Percentiles rank a stretch among this genome's conserved stretches.
Evolutionary conservation across 164 flowering plant genomes (phyloP).

Genomic region (Umbellularia californica): DNA sequence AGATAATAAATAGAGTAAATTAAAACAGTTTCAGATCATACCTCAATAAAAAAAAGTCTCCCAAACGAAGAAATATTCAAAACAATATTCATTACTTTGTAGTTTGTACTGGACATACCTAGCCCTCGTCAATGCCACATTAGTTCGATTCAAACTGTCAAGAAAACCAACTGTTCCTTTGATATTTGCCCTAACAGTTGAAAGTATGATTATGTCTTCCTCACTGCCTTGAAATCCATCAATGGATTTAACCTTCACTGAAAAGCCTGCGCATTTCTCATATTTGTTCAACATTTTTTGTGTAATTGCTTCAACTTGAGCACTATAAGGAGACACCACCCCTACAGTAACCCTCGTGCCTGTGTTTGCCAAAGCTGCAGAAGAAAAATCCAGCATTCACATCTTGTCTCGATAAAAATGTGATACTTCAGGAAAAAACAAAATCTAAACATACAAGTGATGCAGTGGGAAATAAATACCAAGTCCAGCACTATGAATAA

Average conservation of each 20-base stretch:
- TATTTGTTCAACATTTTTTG: slow-evolving; percentile 30
- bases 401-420: background rate
- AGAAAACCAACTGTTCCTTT: no score
- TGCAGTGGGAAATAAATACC: background rate
- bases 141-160: no score
- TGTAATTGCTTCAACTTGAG: slow-evolving; percentile 50
- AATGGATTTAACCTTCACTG: slow-evolving; percentile 37
- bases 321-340: slow-evolving; percentile 59
- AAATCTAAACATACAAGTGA: background rate
- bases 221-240: slow-evolving; percentile 72
- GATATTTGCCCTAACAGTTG: slow-evolving; percentile 45
- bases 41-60: no score
- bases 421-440: background rate
- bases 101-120: no score
- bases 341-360: slow-evolving; percentile 47
- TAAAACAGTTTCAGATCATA: no score
- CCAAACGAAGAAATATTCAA: no score
- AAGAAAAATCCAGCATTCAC: background rate
- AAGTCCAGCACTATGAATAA: no score
- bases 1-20: no score
- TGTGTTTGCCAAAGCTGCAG: background rate
- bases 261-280: slow-evolving; percentile 25
- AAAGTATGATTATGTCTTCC: slow-evolving; percentile 50
- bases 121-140: no score
- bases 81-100: no score